Base-by-base conservation (phyloP, 805 yeast genomes). In the Candida yuanshanica region DNA sequence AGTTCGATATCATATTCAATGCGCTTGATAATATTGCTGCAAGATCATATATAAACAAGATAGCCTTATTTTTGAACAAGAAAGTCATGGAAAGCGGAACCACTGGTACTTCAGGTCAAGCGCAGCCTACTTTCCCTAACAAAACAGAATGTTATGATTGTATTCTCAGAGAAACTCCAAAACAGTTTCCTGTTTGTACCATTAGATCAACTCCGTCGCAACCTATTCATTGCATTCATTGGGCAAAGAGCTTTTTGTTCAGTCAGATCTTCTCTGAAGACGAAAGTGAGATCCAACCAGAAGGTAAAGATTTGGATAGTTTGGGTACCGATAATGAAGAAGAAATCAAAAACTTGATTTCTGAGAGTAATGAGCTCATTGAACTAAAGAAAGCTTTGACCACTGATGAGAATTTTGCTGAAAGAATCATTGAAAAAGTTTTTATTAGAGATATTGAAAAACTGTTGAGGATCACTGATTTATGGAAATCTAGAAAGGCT, bases 11-110 rank as follows among this genome's bases (percentile, higher is more conserved):
- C 38, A 81, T 89, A 13, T 89, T 83, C 69, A 93, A 95, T 56
- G 99, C 99, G 0, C 71, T 93, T 49, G 99, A 93, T 59, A 93
- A 93, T 59, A 66, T 90, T 23, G 95, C 88, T 39, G 99, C 99
- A 0, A 72, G 99, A 52, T 68, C 90, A 13, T 85, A 89, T 60
- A 96, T 95, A 38, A 93, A 93, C 58, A 75, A 77, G 44, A 79
- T 91, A 65, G 82, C 91, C 9, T 71, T 91, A 12, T 83, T 84
- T 45, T 65, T 86, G 16, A 67, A 73, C 21, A 82, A 73, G 21
- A 95, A 95, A 1, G 70, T 91, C 38, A 78, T 93, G 73, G 99
- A 93, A 61, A 78, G 88, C 41, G 99, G 99, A 9, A 90, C 98
- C 0, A 85, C 96, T 0, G 99, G 99, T 2, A 84, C 82, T 48